Percentiles rank a stretch among this genome's conserved stretches.
phyloP scores from a whole-genome alignment of 805 yeast species.

The Candida golubevii region DNA sequence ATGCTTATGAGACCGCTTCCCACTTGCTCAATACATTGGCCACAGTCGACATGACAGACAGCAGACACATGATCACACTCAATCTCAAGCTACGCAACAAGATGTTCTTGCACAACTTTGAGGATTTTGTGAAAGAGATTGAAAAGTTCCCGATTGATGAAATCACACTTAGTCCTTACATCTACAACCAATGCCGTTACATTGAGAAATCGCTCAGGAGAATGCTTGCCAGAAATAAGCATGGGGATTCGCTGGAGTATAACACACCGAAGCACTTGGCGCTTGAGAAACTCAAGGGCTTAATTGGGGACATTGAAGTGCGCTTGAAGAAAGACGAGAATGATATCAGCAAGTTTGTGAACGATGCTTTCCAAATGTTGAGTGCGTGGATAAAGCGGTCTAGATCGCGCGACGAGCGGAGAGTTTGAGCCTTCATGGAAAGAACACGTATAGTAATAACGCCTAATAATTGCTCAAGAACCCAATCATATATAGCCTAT shows the following conservation, averaged over 20 bases:
- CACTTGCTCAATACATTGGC: conserved; percentile 22
- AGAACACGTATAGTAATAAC: background rate
- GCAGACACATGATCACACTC: conserved; percentile 24
- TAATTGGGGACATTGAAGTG: conserved; percentile 33
- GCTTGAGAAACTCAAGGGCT: conserved; percentile 21
- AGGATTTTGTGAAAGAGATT: conserved; percentile 17
- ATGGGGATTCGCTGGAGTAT: background rate
- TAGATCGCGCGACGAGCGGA: conserved; percentile 5
- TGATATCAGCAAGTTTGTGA: conserved; percentile 21
- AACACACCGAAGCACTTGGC: conserved; percentile 2
- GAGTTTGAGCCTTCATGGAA: background rate
- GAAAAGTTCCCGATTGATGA: conserved; percentile 31
- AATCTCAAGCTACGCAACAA: conserved; percentile 23
- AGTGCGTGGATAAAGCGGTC: conserved; percentile 23
- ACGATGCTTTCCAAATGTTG: conserved; percentile 22
- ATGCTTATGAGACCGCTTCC: conserved; percentile 22
- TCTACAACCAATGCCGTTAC: conserved; percentile 28
- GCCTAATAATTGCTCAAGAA: no score
- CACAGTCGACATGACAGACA: conserved; percentile 23
- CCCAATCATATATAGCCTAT: background rate
- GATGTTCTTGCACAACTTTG: conserved; percentile 18
- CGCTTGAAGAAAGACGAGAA: conserved; percentile 30
- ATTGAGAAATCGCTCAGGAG: conserved; percentile 23
- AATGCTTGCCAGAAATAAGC: background rate
- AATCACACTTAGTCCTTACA: conserved; percentile 29